Evolutionary conservation across 1,284 basidiomycete genomes (phyloP).

Genomic region (Cryptococcus neoformans): DNA sequence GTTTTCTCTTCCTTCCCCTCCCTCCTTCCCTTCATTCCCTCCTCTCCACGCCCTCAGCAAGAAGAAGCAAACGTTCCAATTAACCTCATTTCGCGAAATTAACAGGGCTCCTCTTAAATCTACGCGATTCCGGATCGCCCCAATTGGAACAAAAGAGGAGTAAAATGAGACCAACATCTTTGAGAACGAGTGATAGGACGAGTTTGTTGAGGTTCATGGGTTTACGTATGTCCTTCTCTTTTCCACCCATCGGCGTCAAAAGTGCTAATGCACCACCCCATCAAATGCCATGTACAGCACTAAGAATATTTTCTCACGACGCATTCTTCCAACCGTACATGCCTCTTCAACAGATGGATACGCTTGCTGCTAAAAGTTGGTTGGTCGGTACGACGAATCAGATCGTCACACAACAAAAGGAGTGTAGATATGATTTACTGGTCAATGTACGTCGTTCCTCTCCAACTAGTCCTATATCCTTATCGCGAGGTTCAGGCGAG

Average conservation of each 20-base stretch:
- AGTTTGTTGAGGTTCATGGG: slow-evolving; percentile 91
- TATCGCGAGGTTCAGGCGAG: too few species aligned
- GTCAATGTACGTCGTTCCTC: slow-evolving; percentile 67
- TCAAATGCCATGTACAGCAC: slow-evolving; percentile 17
- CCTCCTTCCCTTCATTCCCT: too few species aligned
- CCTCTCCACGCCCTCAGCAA: background rate
- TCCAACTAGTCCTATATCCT: background rate
- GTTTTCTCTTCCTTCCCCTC: slow-evolving; percentile 14
- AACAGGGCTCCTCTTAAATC: slow-evolving; percentile 72
- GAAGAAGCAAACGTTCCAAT: background rate
- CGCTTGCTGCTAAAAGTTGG: slow-evolving; percentile 77
- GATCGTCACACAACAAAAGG: slow-evolving; percentile 90
- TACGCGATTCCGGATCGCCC: slow-evolving; percentile 92
- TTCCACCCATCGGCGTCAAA: background rate
- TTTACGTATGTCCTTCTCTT: slow-evolving; percentile 63
- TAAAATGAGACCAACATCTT: slow-evolving; percentile 65
- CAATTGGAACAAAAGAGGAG: slow-evolving; percentile 63
- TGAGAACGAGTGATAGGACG: slow-evolving; percentile 84
- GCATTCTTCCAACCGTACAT: slow-evolving; percentile 98
- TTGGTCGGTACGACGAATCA: slow-evolving; percentile 87
- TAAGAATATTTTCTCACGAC: slow-evolving; percentile 73
- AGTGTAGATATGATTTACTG: slow-evolving; percentile 75
- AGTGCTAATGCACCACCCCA: background rate
- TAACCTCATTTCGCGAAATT: background rate
- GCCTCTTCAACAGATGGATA: slow-evolving; percentile 91